Base-by-base conservation (phyloP, 108 stramenopile genomes). In the Cyclotella kingstonii region DNA sequence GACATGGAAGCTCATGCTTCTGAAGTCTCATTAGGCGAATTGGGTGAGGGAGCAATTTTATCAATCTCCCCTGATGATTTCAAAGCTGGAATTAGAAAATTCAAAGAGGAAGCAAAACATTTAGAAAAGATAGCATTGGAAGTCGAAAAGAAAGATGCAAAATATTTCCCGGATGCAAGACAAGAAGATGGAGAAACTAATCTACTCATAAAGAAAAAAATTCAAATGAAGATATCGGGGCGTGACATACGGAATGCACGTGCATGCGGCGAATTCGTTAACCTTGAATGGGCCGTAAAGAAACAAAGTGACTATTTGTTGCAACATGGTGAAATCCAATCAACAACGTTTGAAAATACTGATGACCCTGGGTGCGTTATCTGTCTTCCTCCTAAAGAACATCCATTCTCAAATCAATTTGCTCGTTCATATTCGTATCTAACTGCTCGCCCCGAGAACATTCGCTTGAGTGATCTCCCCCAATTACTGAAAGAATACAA, bases 401-500 rank as follows among this genome's bases (percentile, higher is more conserved):
- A 54, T 31, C 36, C 60, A 11, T 60, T 81, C 7, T 80, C 87
- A 25, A 27, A 66, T 3, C 69, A 80, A 43, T 85, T 86, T 62
- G 58, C 47, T 3, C 78, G 87, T 21, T 73, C 84, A 29, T 92
- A 92, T 52, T 72, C 83, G 0, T 92, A 78, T 58, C 60, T 92
- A 23, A 55, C 78, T 5, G 41, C 79, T 3, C 76, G 66, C 29
- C 84, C 86, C 5, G 77, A 87, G 34, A 79, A 87, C 70, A 75
- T 92, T 52, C 68, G 79, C 21, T 38, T 92, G 36, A 59, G 76
- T 9, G 91, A 92, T 68, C 51, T 92, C 23, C 81, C 86, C 0
- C 23, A 76, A 31, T 54, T 92, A 18, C 34, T 92, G 38, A 66
- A 82, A 17, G 91, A 92, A 63, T 92, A 92, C 58, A 69, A 75